Evolutionary conservation across 768 basidiomycete genomes (phyloP).

Genomic region (Phylloporus arenicola): DNA sequence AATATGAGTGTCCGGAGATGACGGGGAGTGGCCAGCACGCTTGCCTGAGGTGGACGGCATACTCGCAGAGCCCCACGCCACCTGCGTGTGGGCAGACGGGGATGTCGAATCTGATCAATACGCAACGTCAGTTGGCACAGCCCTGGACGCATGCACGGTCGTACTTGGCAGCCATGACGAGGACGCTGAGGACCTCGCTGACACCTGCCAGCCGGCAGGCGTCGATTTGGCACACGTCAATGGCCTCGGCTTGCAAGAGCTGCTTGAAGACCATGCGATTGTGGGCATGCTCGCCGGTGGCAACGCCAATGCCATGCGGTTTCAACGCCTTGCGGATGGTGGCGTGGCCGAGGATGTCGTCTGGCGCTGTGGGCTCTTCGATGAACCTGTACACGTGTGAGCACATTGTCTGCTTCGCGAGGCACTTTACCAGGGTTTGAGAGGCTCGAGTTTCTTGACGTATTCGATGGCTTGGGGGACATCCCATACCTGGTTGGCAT

Average conservation of each 20-base stretch:
- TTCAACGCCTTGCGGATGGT: slow-evolving; percentile 78
- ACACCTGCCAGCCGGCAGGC: slow-evolving; percentile 91
- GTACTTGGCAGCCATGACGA: slow-evolving; percentile 90
- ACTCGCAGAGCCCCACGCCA: slow-evolving; percentile 92
- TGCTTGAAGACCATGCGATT: slow-evolving; percentile 98
- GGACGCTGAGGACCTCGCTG: slow-evolving; percentile 87
- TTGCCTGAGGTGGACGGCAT: slow-evolving; percentile 80
- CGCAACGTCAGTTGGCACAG: slow-evolving; percentile 1
- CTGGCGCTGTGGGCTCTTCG: slow-evolving; percentile 94
- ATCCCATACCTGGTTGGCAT: slow-evolving; percentile 97
- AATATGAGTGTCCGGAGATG: not conserved
- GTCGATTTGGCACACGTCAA: slow-evolving; percentile 95
- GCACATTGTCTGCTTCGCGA: not conserved
- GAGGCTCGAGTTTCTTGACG: slow-evolving; percentile 67
- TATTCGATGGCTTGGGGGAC: slow-evolving; percentile 91
- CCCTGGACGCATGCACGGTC: not conserved
- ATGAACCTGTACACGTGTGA: slow-evolving; percentile 63
- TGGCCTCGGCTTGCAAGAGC: slow-evolving; percentile 84
- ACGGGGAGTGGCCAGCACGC: not conserved
- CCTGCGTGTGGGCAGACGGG: slow-evolving; percentile 94
- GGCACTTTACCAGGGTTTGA: slow-evolving; percentile 74
- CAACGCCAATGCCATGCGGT: slow-evolving; percentile 84
- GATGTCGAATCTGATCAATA: slow-evolving; percentile 72
- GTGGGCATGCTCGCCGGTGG: slow-evolving; percentile 95
- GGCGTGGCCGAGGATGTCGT: slow-evolving; percentile 88